Evolutionary conservation across 176 grass and related monocot genomes (phyloP).

Genomic region (Juncus effusus): DNA sequence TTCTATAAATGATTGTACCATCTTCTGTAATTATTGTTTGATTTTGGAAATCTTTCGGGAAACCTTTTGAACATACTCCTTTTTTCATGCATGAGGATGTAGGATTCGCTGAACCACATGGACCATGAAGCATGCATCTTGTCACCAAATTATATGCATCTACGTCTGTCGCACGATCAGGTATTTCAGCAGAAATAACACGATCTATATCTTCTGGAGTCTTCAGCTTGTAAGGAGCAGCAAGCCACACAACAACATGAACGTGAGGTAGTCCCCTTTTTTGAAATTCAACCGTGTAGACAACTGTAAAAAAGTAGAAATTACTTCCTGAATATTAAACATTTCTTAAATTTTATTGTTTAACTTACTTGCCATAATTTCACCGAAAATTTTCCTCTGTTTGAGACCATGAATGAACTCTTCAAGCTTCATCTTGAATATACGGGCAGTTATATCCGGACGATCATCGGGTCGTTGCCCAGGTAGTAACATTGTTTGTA

Average conservation of each 20-base stretch:
- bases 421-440: too few relatives aligned
- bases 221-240: background rate
- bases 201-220: background rate
- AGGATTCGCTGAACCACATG: constrained; percentile 1
- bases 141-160: background rate
- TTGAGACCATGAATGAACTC: too few relatives aligned
- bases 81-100: background rate
- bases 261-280: background rate
- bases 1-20: background rate
- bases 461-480: too few relatives aligned
- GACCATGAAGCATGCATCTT: background rate
- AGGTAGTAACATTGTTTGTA: too few relatives aligned
- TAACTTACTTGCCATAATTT: too few relatives aligned
- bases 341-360: too few relatives aligned
- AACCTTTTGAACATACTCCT: background rate
- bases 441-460: too few relatives aligned
- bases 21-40: background rate
- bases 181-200: background rate
- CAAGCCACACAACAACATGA: background rate
- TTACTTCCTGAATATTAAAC: too few relatives aligned
- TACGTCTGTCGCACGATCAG: background rate
- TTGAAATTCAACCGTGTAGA: too few relatives aligned
- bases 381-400: too few relatives aligned
- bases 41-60: background rate
- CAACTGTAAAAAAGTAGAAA: too few relatives aligned